Evolutionary conservation across 768 basidiomycete genomes (phyloP), one percentile per base, ranked within the genome.

Genomic region (Neoboletus brunneissimus): DNA sequence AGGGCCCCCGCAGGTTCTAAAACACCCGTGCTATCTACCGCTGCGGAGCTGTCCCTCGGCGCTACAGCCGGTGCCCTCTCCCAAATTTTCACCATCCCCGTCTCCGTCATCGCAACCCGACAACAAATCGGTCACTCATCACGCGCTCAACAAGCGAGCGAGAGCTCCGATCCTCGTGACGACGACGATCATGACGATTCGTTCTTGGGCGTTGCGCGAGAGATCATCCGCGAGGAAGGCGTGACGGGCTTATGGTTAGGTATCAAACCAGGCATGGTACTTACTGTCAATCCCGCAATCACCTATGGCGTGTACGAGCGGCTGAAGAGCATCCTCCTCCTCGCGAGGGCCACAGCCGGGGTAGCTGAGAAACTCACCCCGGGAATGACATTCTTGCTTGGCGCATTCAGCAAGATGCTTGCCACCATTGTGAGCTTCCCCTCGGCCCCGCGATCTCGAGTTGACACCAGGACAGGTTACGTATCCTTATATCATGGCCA

Each of bases 41-140:
- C 79, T 3, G 84, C 86, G 29, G 97, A 99, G 70, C 80, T 99
- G 5, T 68, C 89, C 20, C 79, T 99, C 18, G 96, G 97, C 12
- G 97, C 97, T 2, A 65, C 89, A 13, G 97, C 97, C 1, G 97
- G 96, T 3, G 96, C 87, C 0, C 83, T 98, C 18, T 95, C 95
- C 5, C 97, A 98, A 72, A 88, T 98, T 54, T 98, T 98, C 76
- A 99, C 97, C 22, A 97, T 98, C 62, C 97, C 97, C 11, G 96
- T 98, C 15, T 85, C 93, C 8, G 96, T 98, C 49, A 97, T 99
- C 66, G 97, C 97, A 16, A 98, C 96, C 5, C 84, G 97, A 15
- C 97, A 99, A 72, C 97, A 99, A 74, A 83, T 98, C 48, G 89
- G 90, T 42, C 78, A 77, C 15, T 71, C 77, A 0, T 60, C 32